Percentiles rank a stretch among this genome's conserved stretches.
These are phyloP conservation scores for Sporisorium iseilematis-ciliati DNA, from an alignment of 1,284 basidiomycete genomes.

Conservation along the genomic window DNA sequence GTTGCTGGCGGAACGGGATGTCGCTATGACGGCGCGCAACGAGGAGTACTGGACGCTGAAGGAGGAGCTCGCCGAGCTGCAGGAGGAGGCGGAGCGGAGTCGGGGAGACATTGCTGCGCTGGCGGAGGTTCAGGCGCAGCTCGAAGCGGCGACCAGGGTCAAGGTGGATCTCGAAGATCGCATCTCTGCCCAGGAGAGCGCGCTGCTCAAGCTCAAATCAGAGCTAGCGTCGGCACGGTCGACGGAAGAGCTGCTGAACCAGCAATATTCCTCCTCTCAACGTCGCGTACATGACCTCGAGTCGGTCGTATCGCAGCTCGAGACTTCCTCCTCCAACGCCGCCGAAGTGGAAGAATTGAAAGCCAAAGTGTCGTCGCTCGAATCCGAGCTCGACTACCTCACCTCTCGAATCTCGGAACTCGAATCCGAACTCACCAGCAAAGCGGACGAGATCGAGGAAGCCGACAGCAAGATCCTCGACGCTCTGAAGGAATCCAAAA, in stretches of 20 bases:
- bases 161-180: constrained; percentile 5
- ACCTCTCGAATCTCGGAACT: constrained; percentile 38
- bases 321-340: background rate
- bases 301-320: constrained; percentile 8
- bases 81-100: constrained; percentile 42
- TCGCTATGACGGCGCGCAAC: constrained; percentile 29
- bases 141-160: background rate
- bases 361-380: background rate
- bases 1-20: constrained; percentile 23
- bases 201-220: constrained; percentile 21
- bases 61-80: constrained; percentile 56
- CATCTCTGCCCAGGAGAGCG: constrained; percentile 13
- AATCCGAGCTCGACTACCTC: constrained; percentile 28
- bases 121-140: background rate
- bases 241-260: constrained; percentile 43
- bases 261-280: constrained; percentile 32
- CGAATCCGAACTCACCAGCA: constrained; percentile 53
- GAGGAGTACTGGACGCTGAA: constrained; percentile 55
- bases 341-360: background rate
- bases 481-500: constrained; percentile 59
- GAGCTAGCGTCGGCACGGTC: constrained; percentile 17
- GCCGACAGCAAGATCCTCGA: constrained; percentile 60
- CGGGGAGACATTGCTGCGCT: background rate
- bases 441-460: constrained; percentile 63
- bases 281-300: constrained; percentile 30